Evolutionary conservation across 106 monocot genomes (phyloP).

Genomic region (Allium fistulosum): DNA sequence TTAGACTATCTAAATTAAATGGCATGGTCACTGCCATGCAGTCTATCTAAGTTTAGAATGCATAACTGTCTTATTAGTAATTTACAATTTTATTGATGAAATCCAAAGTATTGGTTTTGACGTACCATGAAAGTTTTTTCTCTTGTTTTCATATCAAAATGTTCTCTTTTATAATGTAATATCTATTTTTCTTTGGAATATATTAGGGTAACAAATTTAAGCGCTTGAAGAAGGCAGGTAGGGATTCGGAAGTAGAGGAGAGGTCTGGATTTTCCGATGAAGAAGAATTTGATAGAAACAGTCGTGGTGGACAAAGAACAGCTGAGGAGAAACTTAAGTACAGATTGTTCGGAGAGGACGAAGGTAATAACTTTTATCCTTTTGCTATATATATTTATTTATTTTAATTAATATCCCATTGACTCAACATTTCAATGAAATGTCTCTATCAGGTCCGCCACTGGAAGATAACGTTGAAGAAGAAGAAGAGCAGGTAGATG

Average conservation of each 20-base stretch:
- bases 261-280: slow-evolving; percentile 83
- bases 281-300: slow-evolving; percentile 52
- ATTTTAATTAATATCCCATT: no score
- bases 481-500: slow-evolving; percentile 79
- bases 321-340: slow-evolving; percentile 90
- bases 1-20: no score
- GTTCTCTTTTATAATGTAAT: neutral
- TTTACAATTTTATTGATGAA: no score
- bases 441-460: slow-evolving; percentile 34
- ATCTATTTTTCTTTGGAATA: neutral
- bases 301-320: slow-evolving; percentile 34
- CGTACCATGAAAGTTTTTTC: no score
- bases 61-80: no score
- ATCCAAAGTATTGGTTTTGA: no score
- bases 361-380: slow-evolving; percentile 33
- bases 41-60: no score
- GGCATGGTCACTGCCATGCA: no score
- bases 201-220: slow-evolving; percentile 76
- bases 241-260: slow-evolving; percentile 39
- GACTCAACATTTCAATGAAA: neutral
- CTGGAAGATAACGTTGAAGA: slow-evolving; percentile 96
- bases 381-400: no score
- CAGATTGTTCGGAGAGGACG: slow-evolving; percentile 91
- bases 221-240: slow-evolving; percentile 89
- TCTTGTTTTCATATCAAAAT: no score